These are phyloP conservation scores for Penicillium sp. DNA, from an alignment of 2,329 filamentous ascomycete species.

Conservation along the genomic window DNA sequence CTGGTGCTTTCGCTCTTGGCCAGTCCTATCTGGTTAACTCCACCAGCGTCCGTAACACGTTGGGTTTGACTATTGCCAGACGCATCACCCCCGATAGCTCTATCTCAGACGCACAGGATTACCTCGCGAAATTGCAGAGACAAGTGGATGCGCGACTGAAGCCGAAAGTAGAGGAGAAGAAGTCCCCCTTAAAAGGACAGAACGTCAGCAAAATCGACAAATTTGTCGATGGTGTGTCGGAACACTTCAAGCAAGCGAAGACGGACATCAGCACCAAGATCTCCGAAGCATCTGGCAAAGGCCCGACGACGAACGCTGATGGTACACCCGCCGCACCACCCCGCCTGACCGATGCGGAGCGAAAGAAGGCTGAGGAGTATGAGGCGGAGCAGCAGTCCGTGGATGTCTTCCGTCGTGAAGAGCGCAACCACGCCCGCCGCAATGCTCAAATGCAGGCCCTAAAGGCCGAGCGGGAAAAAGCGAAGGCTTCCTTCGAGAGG, in stretches of 20 bases:
- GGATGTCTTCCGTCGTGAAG: conserved; percentile 36
- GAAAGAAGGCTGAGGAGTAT: conserved; percentile 36
- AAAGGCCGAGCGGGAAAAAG: conserved; percentile 30
- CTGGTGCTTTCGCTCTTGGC: conserved; percentile 39
- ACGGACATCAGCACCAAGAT: conserved; percentile 25
- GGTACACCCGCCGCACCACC: conserved; percentile 22
- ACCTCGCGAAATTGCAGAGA: not conserved
- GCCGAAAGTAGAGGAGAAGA: not conserved
- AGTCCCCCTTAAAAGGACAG: not conserved
- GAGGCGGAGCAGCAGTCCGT: conserved; percentile 33
- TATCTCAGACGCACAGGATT: not conserved
- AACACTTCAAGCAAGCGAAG: conserved; percentile 28
- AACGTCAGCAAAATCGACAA: conserved; percentile 41
- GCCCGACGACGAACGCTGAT: conserved; percentile 23
- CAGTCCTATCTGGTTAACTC: conserved; percentile 54
- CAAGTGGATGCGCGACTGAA: not conserved
- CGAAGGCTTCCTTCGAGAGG: conserved; percentile 18
- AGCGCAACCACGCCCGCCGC: conserved; percentile 40
- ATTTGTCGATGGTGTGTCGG: conserved; percentile 36
- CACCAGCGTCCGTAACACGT: conserved; percentile 31
- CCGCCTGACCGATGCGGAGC: conserved; percentile 35
- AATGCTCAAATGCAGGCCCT: conserved; percentile 30
- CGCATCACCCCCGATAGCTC: not conserved
- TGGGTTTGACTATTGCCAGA: conserved; percentile 30
- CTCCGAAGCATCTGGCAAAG: conserved; percentile 26